phyloP scores from a whole-genome alignment of 257 asterid genomes.

The Eucommia ulmoides region DNA sequence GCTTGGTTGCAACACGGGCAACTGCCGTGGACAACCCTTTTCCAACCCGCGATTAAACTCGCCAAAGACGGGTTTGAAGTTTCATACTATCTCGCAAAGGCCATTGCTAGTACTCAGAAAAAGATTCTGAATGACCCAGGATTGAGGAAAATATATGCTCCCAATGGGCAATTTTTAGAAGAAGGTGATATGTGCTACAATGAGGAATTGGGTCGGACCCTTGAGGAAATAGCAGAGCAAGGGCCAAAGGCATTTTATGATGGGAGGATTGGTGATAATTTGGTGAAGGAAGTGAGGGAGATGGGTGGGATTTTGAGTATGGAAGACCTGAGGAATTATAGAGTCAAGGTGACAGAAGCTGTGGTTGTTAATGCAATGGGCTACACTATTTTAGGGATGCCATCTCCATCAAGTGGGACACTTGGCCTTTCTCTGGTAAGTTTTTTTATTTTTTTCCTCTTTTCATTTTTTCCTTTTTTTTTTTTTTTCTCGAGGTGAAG shows the following conservation, averaged over 20 bases:
- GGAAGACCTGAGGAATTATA: conserved; percentile 67
- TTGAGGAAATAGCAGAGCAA: conserved; percentile 53
- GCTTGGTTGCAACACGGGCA: conserved; percentile 71
- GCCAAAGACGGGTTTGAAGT: conserved; percentile 66
- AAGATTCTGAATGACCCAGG: conserved; percentile 54
- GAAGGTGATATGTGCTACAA: conserved; percentile 70
- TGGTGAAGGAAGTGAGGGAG: conserved; percentile 49
- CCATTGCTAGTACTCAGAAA: conserved; percentile 16
- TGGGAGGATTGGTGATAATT: conserved; percentile 54
- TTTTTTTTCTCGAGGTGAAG: not conserved
- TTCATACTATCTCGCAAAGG: conserved; percentile 37
- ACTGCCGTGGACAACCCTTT: conserved; percentile 60
- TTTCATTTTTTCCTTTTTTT: not conserved
- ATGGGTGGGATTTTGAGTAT: conserved; percentile 75
- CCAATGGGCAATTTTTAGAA: conserved; percentile 45
- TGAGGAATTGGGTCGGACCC: conserved; percentile 57
- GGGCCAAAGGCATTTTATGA: conserved; percentile 66
- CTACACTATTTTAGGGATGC: conserved; percentile 73
- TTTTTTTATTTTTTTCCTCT: conserved; percentile 8
- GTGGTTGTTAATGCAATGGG: conserved; percentile 55
- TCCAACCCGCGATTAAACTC: conserved; percentile 59
- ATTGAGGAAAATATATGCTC: conserved; percentile 50
- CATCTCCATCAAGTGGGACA: conserved; percentile 90
- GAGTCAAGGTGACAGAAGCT: conserved; percentile 40
- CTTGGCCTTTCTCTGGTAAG: conserved; percentile 77